phyloP scores from a whole-genome alignment of 2,329 filamentous ascomycete species.

The Ascochyta pisi region DNA sequence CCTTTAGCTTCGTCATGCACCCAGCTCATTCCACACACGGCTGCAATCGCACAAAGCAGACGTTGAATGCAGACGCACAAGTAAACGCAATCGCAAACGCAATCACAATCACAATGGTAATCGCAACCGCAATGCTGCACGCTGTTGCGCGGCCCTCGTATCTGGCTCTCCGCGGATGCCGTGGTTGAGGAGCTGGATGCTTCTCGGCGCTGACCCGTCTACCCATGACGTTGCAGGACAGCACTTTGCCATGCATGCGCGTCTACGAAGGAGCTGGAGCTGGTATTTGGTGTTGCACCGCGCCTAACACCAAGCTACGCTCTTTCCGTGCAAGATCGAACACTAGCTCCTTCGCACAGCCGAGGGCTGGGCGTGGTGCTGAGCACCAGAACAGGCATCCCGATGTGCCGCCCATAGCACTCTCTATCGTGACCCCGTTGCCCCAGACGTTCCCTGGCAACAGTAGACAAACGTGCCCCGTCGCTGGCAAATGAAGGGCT shows the following conservation, averaged over 20 bases:
- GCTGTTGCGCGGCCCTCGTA: conserved; percentile 6
- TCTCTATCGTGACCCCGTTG: not conserved
- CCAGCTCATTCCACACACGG: conserved; percentile 1
- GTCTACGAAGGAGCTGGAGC: not conserved
- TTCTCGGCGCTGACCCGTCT: conserved; percentile 7
- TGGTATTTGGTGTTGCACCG: no score
- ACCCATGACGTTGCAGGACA: conserved; percentile 10
- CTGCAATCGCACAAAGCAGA: not conserved
- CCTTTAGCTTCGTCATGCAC: not conserved
- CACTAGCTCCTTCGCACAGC: not conserved
- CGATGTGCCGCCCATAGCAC: not conserved
- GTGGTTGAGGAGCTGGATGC: not conserved
- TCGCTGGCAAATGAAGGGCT: not conserved
- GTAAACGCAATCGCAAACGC: not conserved
- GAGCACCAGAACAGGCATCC: conserved; percentile 7
- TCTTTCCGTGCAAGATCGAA: no score
- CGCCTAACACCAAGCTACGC: no score
- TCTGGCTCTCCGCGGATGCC: conserved; percentile 1
- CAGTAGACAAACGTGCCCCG: not conserved
- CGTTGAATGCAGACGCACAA: not conserved
- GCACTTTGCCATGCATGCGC: not conserved
- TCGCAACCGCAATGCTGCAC: not conserved
- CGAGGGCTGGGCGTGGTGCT: conserved; percentile 10
- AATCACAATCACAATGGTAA: no score
- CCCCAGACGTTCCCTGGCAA: not conserved